Base-by-base conservation (phyloP, 306 rosid species). In the Malus fusca region DNA sequence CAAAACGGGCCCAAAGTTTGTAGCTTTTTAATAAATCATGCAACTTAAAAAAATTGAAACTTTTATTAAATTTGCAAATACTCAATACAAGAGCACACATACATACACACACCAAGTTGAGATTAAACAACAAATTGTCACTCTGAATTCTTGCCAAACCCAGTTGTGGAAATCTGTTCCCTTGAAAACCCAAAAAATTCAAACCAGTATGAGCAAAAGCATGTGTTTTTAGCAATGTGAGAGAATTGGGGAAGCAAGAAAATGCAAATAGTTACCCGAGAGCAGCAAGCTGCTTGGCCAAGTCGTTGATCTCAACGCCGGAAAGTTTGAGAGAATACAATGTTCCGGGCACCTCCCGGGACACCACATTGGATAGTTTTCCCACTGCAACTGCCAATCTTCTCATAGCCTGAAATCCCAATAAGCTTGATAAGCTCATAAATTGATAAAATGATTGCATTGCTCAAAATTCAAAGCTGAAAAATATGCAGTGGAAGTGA, bases 251-350 rank as follows among this genome's bases (percentile, higher is more conserved):
- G 1, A 63, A 55, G 51, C 1, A 44, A 4, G 14, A 22, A 15
- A 12, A 19, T 15, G 6, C 6, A 14, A 72, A 17, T 68, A 2
- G 17, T 7, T 62, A 88, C 92, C 88, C 84, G 67, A 83, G 80
- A 76, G 31, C 69, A 30, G 62, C 62, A 76, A 90, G 87, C 73
- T 84, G 84, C 80, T 79, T 85, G 66, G 81, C 74, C 62, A 90
- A 82, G 51, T 88, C 86, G 30, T 83, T 80, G 66, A 90, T 76
- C 81, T 90, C 90, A 78, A 81, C 68, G 19, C 74, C 69, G 33
- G 90, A 90, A 74, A 90, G 96, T 76, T 85, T 84, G 68, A 86
- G 80, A 83, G 90, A 88, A 71, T 56, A 71, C 35, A 88, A 79
- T 74, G 83, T 88, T 62, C 90, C 84, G 3, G 90, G 92, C 14